Base-by-base conservation (phyloP, 163 green algal species). In the Trebouxiophyceae sp. region DNA sequence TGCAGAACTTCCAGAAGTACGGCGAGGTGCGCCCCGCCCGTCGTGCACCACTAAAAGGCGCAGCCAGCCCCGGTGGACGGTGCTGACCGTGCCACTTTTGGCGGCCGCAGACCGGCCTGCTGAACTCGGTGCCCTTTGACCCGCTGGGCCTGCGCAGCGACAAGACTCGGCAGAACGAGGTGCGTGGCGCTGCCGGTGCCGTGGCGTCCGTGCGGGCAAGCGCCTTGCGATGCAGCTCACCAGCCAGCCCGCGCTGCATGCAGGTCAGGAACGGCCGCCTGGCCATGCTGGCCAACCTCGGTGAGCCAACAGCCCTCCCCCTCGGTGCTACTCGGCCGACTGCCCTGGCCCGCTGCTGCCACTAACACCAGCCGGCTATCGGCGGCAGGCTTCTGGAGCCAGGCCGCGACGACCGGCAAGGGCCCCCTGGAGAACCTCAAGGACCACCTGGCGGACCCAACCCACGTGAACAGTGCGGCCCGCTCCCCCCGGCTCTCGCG, bases 331-430 rank as follows among this genome's bases (percentile, higher is more conserved):
- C 12, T 16, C 8, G 39, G n/a, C n/a, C n/a, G n/a, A n/a, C n/a
- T n/a, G n/a, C n/a, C n/a, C n/a, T n/a, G n/a, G n/a, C n/a, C n/a
- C n/a, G n/a, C n/a, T n/a, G n/a, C n/a, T n/a, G n/a, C n/a, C n/a
- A n/a, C n/a, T n/a, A n/a, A n/a, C n/a, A n/a, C n/a, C n/a, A n/a
- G n/a, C n/a, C n/a, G n/a, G n/a, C n/a, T n/a, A n/a, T n/a, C n/a
- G n/a, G n/a, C n/a, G n/a, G n/a, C n/a, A n/a, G n/a, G 66, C 57
- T 67, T 71, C 33, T 59, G 26, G 28, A 60, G 85, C 57, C 90
- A 97, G 89, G 91, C 81, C 31, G 87, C 92, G 32, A 77, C 89
- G 33, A 95, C 87, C 60, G 83, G 85, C 73, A 88, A 94, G 88
- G 88, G 84, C 54, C 70, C 70, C 28, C 54, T 77, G 34, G 59